Base-by-base conservation (phyloP, 2,329 filamentous ascomycete species). In the Fusarium sp. region DNA sequence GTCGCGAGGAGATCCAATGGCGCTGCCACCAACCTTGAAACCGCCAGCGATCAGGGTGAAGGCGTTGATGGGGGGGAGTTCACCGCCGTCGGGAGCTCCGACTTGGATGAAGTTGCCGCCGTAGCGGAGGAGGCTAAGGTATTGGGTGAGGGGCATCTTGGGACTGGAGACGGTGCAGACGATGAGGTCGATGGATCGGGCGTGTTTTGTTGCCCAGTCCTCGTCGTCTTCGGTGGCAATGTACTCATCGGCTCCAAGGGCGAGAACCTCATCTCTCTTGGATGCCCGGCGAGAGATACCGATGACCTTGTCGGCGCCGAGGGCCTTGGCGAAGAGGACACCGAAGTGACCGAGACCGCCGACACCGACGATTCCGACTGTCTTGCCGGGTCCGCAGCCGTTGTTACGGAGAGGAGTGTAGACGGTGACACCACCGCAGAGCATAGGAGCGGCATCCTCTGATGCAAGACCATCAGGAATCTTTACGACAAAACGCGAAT, bases 301-400 rank as follows among this genome's bases (percentile, higher is more conserved):
- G 8, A 88, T 83, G 25, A 89, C 84, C 49, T 83, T 82, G 54
- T 90, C 86, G 18, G 86, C 87, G 4, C 86, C 87, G 9, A 92
- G 78, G 1, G 90, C 90, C 76, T 87, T 89, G 1, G 90, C 90
- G 70, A 88, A 90, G 27, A 90, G 78, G 8, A 92, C 78, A 4
- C 86, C 90, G 69, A 91, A 87, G 77, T 92, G 89, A 0, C 90
- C 90, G 2, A 91, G 76, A 2, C 90, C 89, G 7, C 90, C 90
- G 16, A 92, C 81, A 2, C 90, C 90, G 23, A 91, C 81, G 61
- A 92, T 86, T 0, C 88, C 90, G 2, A 92, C 88, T 4, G 78
- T 83, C 79, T 90, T 91, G 13, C 89, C 89, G 0, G 89, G 89
- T 0, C 90, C 90, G 58, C 84, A 86, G 7, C 87, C 87, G 64